Base-by-base conservation (phyloP, 441 rosid species). In the Corymbia calophylla region DNA sequence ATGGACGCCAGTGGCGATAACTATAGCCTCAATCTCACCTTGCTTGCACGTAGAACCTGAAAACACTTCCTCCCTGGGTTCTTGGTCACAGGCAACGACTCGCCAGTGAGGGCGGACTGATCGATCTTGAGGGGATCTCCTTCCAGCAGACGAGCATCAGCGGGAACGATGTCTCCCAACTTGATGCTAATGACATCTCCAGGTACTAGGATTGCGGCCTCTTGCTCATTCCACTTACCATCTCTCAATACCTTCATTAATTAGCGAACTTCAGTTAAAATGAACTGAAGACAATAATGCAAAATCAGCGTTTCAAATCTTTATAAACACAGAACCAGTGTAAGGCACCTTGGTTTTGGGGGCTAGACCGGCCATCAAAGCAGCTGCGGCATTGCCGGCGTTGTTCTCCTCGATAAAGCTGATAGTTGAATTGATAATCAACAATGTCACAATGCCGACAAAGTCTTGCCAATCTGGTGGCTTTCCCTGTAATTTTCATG, bases 21-120 rank as follows among this genome's bases (percentile, higher is more conserved):
- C 98, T 88, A 98, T 90, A 31, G 98, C 99, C 90, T 97, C 99
- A 62, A 98, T 95, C 94, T 98, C 99, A 86, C 99, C 99, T 89
- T 98, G 99, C 88, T 98, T 97, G 93, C 99, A 97, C 44, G 99
- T 98, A 60, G 99, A 97, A 55, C 99, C 99, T 3, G 99, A 96
- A 93, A 94, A 98, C 6, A 95, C 95, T 90, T 90, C 97, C 53
- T 93, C 95, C 99, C 98, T 0, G 99, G 94, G 73, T 92, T 84
- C 94, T 89, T 97, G 9, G 97, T 97, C 35, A 95, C 98, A 0
- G 99, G 99, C 66, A 97, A 93, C 13, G 99, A 96, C 90, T 97
- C 99, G 54, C 99, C 99, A 3, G 53, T 88, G 27, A 29, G 58
- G 3, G 77, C 44, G 14, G 55, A 88, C 53, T 48, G 54, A 18